Evolutionary conservation across 75 land plant genomes (phyloP), one percentile per base, ranked within the genome.

Genomic region (Adiantum capillusveneris): DNA sequence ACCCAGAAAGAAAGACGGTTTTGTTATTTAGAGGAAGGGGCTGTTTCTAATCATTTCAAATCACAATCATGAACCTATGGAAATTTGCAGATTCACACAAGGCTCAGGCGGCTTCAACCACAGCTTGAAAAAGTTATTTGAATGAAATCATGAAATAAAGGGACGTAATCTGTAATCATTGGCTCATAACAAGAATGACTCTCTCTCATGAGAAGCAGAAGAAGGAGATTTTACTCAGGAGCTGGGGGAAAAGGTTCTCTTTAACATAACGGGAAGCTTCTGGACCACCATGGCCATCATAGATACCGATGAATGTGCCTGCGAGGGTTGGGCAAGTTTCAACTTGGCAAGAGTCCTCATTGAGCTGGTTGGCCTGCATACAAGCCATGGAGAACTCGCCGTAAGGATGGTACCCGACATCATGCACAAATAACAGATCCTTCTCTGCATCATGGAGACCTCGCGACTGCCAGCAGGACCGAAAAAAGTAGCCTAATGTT

Each of bases 261-360:
- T 82, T 81, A 59, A 88, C 73, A 51, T 79, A 88, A 31, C 88
- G 65, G 20, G 93, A 73, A 21, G 93, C 96, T 31, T 90, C 93
- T 7, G 96, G 88, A 14, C 97, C 97, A 7, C 93, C 97, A 57
- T 91, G 97, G 30, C 97, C 97, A 39, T 91, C 97, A 58, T 83
- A 91, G 46, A 91, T 71, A 11, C 97, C 97, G 55, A 91, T 79
- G 44, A 72, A 84, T 0, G 86, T 84, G 16, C 84, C 89, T 26
- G 63, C 77, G 9, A 46, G 22, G 3, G 50, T n/a, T 21, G 76
- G 77, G 34, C 79, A 75, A 31, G 84, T 73, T 45, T 70, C 70
- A 1, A 91, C 87, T 59, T 88, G 86, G 48, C 81, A 67, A 63
- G 81, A 80, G 65, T 91, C 97, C 56, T 91, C 97, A 20, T 88